Evolutionary conservation across 1,139 yeast species (phyloP).

Genomic region (Magnusiomyces tetraspermus): DNA sequence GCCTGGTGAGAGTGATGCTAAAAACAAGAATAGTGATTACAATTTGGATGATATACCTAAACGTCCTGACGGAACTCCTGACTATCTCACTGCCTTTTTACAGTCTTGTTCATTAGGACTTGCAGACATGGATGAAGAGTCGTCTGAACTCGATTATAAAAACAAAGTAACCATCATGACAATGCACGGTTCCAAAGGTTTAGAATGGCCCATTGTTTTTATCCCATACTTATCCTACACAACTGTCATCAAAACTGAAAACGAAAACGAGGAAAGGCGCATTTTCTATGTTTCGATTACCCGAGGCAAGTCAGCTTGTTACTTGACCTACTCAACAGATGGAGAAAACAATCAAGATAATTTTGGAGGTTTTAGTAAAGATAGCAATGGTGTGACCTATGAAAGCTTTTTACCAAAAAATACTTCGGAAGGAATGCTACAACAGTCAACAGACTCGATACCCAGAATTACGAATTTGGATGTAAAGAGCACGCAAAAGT

Average conservation of each 20-base stretch:
- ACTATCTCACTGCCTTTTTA: slow-evolving; percentile 8
- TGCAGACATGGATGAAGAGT: not conserved
- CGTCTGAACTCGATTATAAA: not conserved
- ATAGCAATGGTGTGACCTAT: too few relatives aligned
- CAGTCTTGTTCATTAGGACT: not conserved
- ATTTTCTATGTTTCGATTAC: slow-evolving; percentile 78
- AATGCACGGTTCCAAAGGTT: slow-evolving; percentile 82
- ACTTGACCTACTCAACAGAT: not conserved
- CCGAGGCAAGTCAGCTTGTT: slow-evolving; percentile 40
- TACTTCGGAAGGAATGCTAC: too few relatives aligned
- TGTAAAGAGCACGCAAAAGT: too few relatives aligned
- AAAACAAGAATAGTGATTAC: not conserved
- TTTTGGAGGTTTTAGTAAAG: too few relatives aligned
- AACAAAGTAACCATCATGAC: slow-evolving; percentile 40
- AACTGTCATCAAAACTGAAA: slow-evolving; percentile 37
- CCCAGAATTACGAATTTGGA: too few relatives aligned
- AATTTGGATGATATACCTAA: not conserved
- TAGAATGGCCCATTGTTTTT: slow-evolving; percentile 84
- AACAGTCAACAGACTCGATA: too few relatives aligned
- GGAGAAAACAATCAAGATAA: too few relatives aligned
- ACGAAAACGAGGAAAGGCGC: slow-evolving; percentile 53
- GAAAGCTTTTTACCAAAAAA: too few relatives aligned
- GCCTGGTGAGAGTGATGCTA: not conserved
- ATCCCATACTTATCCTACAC: slow-evolving; percentile 62
- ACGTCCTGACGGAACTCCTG: too few relatives aligned